Evolutionary conservation across 192 early-diverging fungal genomes (phyloP).

Genomic region (Gryganskiella cystojenkinii): DNA sequence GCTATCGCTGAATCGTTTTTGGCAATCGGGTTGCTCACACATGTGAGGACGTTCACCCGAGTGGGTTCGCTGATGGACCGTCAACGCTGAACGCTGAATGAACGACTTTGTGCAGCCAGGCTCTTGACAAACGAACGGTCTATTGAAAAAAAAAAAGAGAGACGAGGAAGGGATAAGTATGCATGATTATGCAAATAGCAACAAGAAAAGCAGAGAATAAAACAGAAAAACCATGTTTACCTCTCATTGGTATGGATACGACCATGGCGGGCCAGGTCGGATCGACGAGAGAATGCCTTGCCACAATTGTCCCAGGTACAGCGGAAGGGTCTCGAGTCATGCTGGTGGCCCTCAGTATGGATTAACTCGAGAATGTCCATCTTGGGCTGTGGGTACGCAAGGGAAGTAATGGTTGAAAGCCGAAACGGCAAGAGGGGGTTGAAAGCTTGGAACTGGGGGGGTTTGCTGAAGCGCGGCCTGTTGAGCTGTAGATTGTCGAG

Average conservation of each 20-base stretch:
- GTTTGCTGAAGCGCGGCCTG: constrained; percentile 4
- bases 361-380: constrained; percentile 71
- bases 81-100: constrained; percentile 84
- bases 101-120: constrained; percentile 82
- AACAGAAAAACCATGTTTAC: constrained; percentile 15
- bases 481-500: not conserved
- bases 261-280: constrained; percentile 80
- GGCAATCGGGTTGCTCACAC: constrained; percentile 76
- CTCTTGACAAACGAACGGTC: constrained; percentile 74
- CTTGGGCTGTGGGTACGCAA: constrained; percentile 26
- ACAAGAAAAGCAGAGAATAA: not conserved
- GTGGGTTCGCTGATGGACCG: constrained; percentile 83
- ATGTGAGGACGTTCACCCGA: constrained; percentile 80
- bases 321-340: constrained; percentile 58
- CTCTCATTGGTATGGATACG: constrained; percentile 86
- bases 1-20: constrained; percentile 82
- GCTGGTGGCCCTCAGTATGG: constrained; percentile 55
- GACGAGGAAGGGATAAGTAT: not conserved
- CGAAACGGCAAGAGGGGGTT: constrained; percentile 7
- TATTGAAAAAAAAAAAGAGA: constrained; percentile 5
- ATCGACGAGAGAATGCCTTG: constrained; percentile 77
- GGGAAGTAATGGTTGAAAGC: constrained; percentile 44
- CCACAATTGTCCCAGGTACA: constrained; percentile 71
- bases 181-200: not conserved
- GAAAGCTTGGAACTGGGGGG: not conserved